Evolutionary conservation across 192 early-diverging fungal genomes (phyloP), one percentile per base, ranked within the genome.

Genomic region (Rhizoclosmatium globosum): DNA sequence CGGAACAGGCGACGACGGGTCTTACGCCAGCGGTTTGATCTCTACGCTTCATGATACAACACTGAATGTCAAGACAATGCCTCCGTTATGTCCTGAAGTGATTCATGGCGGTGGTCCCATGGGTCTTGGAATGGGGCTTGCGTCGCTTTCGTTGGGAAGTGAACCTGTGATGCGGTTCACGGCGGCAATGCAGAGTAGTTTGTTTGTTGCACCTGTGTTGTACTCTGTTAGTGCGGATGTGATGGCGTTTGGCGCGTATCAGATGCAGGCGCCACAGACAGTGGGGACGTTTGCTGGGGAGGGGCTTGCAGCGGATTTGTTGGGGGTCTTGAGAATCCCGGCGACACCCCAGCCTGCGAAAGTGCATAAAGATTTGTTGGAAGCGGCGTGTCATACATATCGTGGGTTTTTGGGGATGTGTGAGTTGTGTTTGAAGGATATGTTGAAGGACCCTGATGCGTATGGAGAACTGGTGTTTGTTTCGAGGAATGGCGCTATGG

Each of bases 181-280:
- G 9, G 61, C 74, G 64, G 74, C 74, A 19, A 64, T 79, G 9
- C 59, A 64, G 45, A 23, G 41, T 9, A 73, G 70, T 47, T 13
- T 61, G 46, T 71, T 79, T 45, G n/a, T 53, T 17, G 70, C 47
- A 7, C 68, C 78, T 11, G 41, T 66, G 61, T 44, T 79, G 62
- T 79, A 73, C 50, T 50, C 70, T 6, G 39, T 79, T 17, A 64
- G 68, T 21, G 78, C 68, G 39, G 78, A 79, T 61, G 45, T 71
- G 39, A 79, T 79, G 78, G 78, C 78, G 41, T 69, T 38, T 65
- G 78, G 58, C 4, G 78, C 78, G 41, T 79, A 79, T 47, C 67
- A 78, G 44, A 67, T 78, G 64, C 66, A 69, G 31, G 47, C 47
- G 2, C 50, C 13, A 19, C 38, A 46, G 23, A 15, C 13, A 2